These are phyloP conservation scores for Neurospora hispaniola DNA, from an alignment of 495 filamentous ascomycete species.

Conservation along the genomic window DNA sequence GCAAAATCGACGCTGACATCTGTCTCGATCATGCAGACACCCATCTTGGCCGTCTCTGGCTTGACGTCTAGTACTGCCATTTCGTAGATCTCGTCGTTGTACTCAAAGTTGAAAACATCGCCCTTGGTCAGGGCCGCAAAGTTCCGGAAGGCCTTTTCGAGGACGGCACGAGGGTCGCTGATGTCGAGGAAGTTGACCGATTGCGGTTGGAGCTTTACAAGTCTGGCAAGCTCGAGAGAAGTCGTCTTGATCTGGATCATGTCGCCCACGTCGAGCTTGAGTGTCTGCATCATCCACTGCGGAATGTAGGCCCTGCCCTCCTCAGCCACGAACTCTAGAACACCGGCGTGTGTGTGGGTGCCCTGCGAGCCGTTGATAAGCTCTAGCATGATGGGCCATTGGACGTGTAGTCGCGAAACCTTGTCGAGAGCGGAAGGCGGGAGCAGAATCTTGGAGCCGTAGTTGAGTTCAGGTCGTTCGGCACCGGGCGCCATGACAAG, in stretches of 20 bases:
- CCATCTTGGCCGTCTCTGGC: conserved; percentile 62
- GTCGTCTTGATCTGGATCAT: conserved; percentile 91
- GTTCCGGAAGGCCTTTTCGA: conserved; percentile 91
- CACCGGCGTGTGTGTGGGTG: conserved; percentile 78
- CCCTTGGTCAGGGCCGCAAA: conserved; percentile 86
- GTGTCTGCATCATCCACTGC: conserved; percentile 93
- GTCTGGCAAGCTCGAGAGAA: conserved; percentile 73
- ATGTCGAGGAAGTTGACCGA: conserved; percentile 87
- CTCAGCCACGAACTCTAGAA: conserved; percentile 94
- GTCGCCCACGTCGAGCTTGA: conserved; percentile 80
- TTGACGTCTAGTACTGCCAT: conserved; percentile 91
- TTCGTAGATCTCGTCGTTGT: conserved; percentile 87
- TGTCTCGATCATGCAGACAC: conserved; percentile 88
- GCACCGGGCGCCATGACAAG: conserved; percentile 88
- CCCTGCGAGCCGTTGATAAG: conserved; percentile 75
- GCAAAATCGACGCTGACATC: conserved; percentile 95
- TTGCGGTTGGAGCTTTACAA: conserved; percentile 95
- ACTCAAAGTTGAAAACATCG: conserved; percentile 88
- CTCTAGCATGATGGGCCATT: conserved; percentile 96
- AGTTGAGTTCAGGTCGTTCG: conserved; percentile 83
- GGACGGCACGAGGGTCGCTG: conserved; percentile 92
- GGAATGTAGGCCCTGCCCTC: conserved; percentile 94
- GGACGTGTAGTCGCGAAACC: conserved; percentile 88
- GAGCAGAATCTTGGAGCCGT: conserved; percentile 94
- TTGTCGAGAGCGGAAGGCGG: conserved; percentile 93